Conservation (phyloP, 805 yeast species). For the Hanseniaspora pseudoguilliermondii region DNA sequence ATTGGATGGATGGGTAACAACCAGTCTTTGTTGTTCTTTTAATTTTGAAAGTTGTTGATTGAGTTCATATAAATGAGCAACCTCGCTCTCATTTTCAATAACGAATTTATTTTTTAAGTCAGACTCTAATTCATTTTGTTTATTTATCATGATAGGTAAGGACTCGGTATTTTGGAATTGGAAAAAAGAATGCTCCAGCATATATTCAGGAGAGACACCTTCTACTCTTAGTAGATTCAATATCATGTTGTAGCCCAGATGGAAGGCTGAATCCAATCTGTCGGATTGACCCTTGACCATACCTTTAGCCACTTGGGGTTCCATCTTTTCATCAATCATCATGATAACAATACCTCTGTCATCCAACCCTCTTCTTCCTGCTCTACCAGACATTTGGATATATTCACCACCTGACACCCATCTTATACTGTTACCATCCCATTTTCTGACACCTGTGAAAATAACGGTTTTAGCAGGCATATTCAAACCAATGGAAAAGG, state of each 20-base stretch:
- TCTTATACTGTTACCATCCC: slow-evolving; percentile 96
- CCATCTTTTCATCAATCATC: slow-evolving; percentile 99
- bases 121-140: slow-evolving; percentile 42
- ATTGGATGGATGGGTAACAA: slow-evolving; percentile 85
- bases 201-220: slow-evolving; percentile 94
- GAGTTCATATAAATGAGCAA: slow-evolving; percentile 74
- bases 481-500: slow-evolving; percentile 93
- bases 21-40: slow-evolving; percentile 61
- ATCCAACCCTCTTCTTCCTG: slow-evolving; percentile 98
- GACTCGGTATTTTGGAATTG: slow-evolving; percentile 90
- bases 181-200: slow-evolving; percentile 86
- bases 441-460: slow-evolving; percentile 90
- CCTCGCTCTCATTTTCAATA: slow-evolving; percentile 60
- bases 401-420: slow-evolving; percentile 99
- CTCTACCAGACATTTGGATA: slow-evolving; percentile 99
- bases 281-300: slow-evolving; percentile 99
- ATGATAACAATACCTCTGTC: slow-evolving; percentile 97
- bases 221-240: slow-evolving; percentile 91
- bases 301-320: slow-evolving; percentile 96
- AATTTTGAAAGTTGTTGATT: slow-evolving; percentile 59
- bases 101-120: slow-evolving; percentile 34
- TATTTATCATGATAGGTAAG: slow-evolving; percentile 70
- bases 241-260: slow-evolving; percentile 93
- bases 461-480: slow-evolving; percentile 99
- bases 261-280: slow-evolving; percentile 93